Evolutionary conservation across 2,329 filamentous ascomycete genomes (phyloP).

Genomic region (Dichotomopilus funicola): DNA sequence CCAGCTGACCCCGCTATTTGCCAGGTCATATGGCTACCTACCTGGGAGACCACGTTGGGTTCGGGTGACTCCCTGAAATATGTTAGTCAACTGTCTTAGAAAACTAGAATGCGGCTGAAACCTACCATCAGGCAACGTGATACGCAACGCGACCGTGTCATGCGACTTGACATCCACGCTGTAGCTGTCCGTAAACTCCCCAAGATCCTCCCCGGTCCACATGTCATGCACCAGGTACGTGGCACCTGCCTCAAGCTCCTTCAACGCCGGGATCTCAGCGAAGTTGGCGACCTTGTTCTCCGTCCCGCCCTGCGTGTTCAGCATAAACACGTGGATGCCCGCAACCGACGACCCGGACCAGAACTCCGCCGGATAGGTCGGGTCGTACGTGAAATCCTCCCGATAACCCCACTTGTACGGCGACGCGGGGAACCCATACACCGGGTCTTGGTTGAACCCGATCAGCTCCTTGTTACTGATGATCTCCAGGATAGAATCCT

Average conservation of each 20-base stretch:
- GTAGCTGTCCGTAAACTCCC: not conserved
- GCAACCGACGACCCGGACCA: not conserved
- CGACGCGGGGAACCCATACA: not conserved
- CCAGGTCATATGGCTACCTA: no score
- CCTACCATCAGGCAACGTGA: not conserved
- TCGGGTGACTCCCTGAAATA: not conserved
- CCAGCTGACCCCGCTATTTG: no score
- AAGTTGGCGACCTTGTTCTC: not conserved
- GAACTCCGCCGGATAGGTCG: not conserved
- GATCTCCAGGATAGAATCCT: not conserved
- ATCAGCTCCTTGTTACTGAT: not conserved
- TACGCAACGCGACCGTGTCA: not conserved
- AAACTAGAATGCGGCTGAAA: not conserved
- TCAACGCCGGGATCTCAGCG: not conserved
- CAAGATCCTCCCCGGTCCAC: not conserved
- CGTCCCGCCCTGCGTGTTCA: not conserved
- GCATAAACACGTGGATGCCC: not conserved
- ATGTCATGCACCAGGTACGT: not conserved
- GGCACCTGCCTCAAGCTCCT: not conserved
- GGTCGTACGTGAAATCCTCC: not conserved
- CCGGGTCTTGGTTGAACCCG: not conserved
- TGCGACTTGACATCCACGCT: not conserved
- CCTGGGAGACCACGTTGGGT: not conserved
- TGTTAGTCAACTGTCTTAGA: not conserved
- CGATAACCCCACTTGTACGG: not conserved